Evolutionary conservation across 2,329 filamentous ascomycete species (phyloP).

Genomic region (Fusarium sarcochroum): DNA sequence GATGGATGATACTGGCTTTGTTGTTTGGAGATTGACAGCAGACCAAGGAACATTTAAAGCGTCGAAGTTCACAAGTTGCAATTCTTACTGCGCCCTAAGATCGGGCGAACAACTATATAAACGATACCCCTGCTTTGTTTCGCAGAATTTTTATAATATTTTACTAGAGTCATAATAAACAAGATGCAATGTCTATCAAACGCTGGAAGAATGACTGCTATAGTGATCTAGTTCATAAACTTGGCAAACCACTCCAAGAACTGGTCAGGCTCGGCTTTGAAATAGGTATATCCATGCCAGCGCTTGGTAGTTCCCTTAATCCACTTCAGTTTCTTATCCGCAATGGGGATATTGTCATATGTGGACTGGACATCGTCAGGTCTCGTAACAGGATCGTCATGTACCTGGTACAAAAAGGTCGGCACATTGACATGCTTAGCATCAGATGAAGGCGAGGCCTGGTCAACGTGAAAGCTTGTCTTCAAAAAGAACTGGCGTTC

Average conservation of each 20-base stretch:
- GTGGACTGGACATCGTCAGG: slow-evolving; percentile 32
- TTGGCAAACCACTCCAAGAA: slow-evolving; percentile 36
- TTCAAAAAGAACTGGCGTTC: slow-evolving; percentile 33
- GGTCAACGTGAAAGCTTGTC: slow-evolving; percentile 30
- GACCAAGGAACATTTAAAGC: not conserved
- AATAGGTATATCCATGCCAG: slow-evolving; percentile 33
- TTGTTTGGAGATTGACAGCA: slow-evolving; percentile 8
- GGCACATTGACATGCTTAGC: slow-evolving; percentile 30
- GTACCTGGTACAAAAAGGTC: slow-evolving; percentile 35
- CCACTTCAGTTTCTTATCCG: slow-evolving; percentile 34
- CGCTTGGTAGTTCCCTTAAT: slow-evolving; percentile 27
- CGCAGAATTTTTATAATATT: not conserved
- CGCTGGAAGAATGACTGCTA: accelerated
- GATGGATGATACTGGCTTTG: not conserved
- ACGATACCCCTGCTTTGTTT: slow-evolving; percentile 25
- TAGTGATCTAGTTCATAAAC: slow-evolving; percentile 18
- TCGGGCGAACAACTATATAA: not conserved
- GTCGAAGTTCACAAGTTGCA: not conserved
- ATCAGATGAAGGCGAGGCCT: slow-evolving; percentile 9
- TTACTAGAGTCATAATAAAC: accelerated
- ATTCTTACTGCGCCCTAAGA: not conserved
- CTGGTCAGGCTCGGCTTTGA: slow-evolving; percentile 30
- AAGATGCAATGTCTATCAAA: not conserved
- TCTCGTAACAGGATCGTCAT: slow-evolving; percentile 20
- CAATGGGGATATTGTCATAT: slow-evolving; percentile 29